Base-by-base conservation (phyloP, 768 basidiomycete genomes). In the Harrya chromipes region DNA sequence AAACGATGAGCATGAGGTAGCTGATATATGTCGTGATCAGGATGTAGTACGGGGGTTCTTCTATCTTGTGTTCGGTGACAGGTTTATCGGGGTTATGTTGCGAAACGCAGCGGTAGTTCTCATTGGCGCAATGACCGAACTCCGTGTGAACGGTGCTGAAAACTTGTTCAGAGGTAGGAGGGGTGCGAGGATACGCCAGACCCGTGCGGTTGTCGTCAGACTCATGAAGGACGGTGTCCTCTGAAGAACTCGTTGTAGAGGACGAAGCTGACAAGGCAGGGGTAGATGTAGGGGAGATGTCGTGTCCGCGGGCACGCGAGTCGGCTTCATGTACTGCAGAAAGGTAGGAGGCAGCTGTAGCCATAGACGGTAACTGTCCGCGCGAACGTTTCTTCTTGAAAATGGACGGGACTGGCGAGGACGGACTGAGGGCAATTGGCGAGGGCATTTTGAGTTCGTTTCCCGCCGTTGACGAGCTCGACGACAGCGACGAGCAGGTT, bases 11-110 rank as follows among this genome's bases (percentile, higher is more conserved):
- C 52, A 97, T 78, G 59, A 98, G 80, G 72, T 95, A 98, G 73
- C 88, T 87, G 69, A 95, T 77, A 66, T 97, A 98, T 6, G 94
- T 95, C 9, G 89, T 84, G 53, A 98, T 70, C 37, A 97, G 78
- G 61, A 97, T 85, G 70, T 93, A 94, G 65, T 97, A 93, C 0
- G 91, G 89, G 4, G 95, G 95, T 61, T 94, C 91, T 56, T 86
- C 82, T 53, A 90, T 85, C 48, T 80, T 70, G 60, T 82, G 79
- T 46, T 73, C 64, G 46, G 73, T 70, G 51, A 88, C 64, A 2
- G 78, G 70, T 7, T 72, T 66, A 7, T 56, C 58, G 2, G 69
- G 68, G 10, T 76, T 71, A 63, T 90, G 84, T 53, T 80, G 74
- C 1, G 86, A 86, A 12, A 73, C 78, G 57, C 81, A 77, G n/a